phyloP scores from a whole-genome alignment of 768 basidiomycete species.

The Agrocybe praecox region DNA sequence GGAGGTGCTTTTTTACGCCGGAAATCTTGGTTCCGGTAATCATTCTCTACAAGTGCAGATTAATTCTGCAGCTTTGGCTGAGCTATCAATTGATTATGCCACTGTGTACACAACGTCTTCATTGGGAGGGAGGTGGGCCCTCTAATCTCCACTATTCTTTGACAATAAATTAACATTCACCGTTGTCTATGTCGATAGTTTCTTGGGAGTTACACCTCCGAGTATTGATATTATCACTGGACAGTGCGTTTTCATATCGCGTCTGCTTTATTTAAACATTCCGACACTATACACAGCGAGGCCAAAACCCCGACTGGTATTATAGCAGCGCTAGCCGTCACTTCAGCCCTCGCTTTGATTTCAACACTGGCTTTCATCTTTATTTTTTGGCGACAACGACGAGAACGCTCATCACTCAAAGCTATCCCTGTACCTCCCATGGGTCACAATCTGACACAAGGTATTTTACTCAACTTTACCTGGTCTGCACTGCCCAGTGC shows the following conservation, averaged over 20 bases:
- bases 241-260: background rate
- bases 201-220: background rate
- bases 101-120: slow-evolving; percentile 18
- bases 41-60: slow-evolving; percentile 8
- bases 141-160: background rate
- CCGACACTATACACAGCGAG: background rate
- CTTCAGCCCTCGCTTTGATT: background rate
- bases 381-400: background rate
- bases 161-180: background rate
- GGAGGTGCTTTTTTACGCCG: slow-evolving; percentile 14
- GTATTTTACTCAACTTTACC: no score
- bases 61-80: background rate
- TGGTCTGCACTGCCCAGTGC: no score
- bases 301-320: background rate
- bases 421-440: background rate
- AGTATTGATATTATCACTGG: background rate
- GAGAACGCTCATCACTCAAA: background rate
- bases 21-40: slow-evolving; percentile 12
- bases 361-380: background rate
- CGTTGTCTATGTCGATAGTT: background rate
- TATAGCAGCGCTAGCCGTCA: background rate
- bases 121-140: slow-evolving; percentile 9
- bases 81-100: slow-evolving; percentile 18
- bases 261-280: background rate
- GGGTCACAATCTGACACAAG: background rate